Evolutionary conservation across 1,139 yeast genomes (phyloP).

Genomic region (Geotrichum australiense): DNA sequence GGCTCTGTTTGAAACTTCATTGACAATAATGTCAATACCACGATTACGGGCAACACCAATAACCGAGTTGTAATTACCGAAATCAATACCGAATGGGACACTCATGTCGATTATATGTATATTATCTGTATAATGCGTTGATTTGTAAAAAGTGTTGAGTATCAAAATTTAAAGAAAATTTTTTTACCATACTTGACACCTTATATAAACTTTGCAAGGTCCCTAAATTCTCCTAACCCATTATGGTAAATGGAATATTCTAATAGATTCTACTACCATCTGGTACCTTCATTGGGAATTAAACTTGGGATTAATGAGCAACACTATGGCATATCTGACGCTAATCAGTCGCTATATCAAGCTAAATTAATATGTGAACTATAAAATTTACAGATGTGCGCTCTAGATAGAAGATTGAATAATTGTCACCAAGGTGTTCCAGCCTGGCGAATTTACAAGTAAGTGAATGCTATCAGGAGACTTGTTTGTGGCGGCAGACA

Average conservation of each 20-base stretch:
- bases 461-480: slow-evolving; percentile 41
- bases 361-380: neutral
- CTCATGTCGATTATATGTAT: slow-evolving; percentile 42
- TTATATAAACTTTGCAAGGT: neutral
- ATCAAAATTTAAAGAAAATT: too few relatives aligned
- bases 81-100: slow-evolving; percentile 96
- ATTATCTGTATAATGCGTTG: slow-evolving; percentile 2
- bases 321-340: too few relatives aligned
- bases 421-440: slow-evolving; percentile 69
- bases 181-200: too few relatives aligned
- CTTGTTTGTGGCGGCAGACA: slow-evolving; percentile 15
- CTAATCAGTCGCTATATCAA: neutral
- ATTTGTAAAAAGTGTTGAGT: neutral
- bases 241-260: slow-evolving; percentile 7
- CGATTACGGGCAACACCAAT: slow-evolving; percentile 97
- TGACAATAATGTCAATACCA: slow-evolving; percentile 96
- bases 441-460: slow-evolving; percentile 60
- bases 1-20: slow-evolving; percentile 95
- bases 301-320: neutral
- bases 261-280: slow-evolving; percentile 11
- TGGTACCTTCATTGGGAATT: neutral
- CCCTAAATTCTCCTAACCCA: slow-evolving; percentile 4
- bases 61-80: slow-evolving; percentile 83
- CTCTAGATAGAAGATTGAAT: slow-evolving; percentile 18
- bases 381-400: neutral